Evolutionary conservation across 441 rosid species (phyloP).

Genomic region (Pelargonium fulgidum): DNA sequence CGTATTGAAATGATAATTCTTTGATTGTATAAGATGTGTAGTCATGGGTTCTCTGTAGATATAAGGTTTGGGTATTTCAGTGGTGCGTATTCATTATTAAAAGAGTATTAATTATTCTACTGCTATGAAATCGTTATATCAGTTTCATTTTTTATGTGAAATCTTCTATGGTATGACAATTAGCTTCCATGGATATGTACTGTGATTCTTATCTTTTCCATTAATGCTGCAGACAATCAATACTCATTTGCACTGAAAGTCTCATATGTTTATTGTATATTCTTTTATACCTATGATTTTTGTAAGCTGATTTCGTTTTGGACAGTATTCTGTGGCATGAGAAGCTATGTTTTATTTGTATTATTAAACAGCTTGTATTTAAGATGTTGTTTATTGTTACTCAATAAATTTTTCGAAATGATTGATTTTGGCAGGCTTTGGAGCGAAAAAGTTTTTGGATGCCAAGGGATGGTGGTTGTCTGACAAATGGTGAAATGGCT

Average conservation of each 20-base stretch:
- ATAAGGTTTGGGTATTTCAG: background rate
- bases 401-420: conserved; percentile 5
- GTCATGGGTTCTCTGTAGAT: background rate
- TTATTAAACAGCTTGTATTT: conserved; percentile 12
- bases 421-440: conserved; percentile 33
- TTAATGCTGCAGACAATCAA: conserved; percentile 8
- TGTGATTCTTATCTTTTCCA: background rate
- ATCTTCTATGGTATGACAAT: conserved; percentile 11
- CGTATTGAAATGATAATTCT: background rate
- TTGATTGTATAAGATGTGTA: background rate
- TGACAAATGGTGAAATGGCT: conserved; percentile 39
- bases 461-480: conserved; percentile 38
- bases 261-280: background rate
- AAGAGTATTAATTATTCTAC: background rate
- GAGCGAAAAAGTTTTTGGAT: conserved; percentile 57
- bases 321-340: background rate
- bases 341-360: conserved; percentile 5
- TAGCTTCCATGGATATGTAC: conserved; percentile 10
- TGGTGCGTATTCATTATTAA: background rate
- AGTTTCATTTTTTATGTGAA: background rate
- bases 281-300: background rate
- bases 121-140: conserved; percentile 3
- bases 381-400: background rate
- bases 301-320: background rate
- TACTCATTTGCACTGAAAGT: background rate